Conservation (phyloP, 2,329 filamentous ascomycete genomes). For the Ophiostoma novo-ulmi region DNA sequence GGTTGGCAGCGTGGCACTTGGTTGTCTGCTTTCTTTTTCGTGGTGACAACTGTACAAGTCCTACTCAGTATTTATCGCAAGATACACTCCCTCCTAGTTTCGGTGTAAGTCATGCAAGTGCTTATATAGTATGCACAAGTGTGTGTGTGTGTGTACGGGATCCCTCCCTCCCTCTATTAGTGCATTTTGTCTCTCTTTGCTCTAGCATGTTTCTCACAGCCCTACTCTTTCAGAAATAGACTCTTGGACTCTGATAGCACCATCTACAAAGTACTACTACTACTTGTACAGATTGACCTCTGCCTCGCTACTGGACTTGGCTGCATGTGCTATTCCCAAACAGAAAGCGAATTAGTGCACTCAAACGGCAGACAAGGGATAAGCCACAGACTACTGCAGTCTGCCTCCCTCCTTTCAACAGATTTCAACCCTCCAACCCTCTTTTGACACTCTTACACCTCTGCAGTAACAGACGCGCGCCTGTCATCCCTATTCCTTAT, state of each 20-base stretch:
- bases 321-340: background rate
- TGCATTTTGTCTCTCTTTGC: background rate
- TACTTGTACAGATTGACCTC: no score
- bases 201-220: background rate
- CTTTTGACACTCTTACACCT: background rate
- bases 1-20: background rate
- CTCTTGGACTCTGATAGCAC: no score
- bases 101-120: background rate
- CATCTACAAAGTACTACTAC: no score
- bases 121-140: conserved; percentile 3
- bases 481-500: background rate
- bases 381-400: conserved; percentile 14
- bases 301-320: conserved; percentile 7
- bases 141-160: conserved; percentile 15
- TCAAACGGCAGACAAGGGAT: conserved; percentile 3
- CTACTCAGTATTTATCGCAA: background rate
- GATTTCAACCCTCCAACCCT: background rate
- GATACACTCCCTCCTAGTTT: background rate
- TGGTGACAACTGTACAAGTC: background rate
- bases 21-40: background rate
- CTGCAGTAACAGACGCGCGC: background rate
- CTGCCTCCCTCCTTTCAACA: background rate
- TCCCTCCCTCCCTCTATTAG: conserved; percentile 18
- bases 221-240: background rate
- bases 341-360: background rate